Base-by-base conservation (phyloP, 192 early-diverging fungal genomes). In the Entrophospora sp. region DNA sequence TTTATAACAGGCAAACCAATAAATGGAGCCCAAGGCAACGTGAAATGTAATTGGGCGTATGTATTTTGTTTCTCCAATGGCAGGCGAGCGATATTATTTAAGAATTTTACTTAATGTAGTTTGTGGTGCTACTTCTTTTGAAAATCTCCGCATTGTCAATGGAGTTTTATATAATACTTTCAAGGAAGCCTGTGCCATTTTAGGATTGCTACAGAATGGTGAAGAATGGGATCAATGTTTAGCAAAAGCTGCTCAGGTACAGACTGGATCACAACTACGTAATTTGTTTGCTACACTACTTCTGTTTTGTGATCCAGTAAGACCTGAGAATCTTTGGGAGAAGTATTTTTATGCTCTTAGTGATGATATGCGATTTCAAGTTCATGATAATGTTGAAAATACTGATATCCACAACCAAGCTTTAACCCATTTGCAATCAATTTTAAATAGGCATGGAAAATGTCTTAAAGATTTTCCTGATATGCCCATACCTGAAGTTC, bases 11-110 rank as follows among this genome's bases (percentile, higher is more conserved):
- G 20, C 28, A 57, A 3, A 36, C 37, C 2, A 69, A 64, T 6
- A 16, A 34, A 20, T 73, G 71, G 67, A 64, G 16, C 0, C 20
- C 7, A 8, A 46, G 69, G 22, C 22, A 60, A 36, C 36, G 28
- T 55, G 62, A n/a, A 3, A 60, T 27, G 28, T 49, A 7, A 58
- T 74, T 30, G 68, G 73, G 24, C 55, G 64, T 1, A 42, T 74
- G 13, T 66, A 40, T 57, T 63, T 64, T 35, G 59, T 58, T 8
- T 36, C 53, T 42, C 48, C 68, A 14, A 38, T 38, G 1, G 37
- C 68, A 10, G 68, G 72, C 7, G 68, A 73, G 24, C 16, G 56
- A 40, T 74, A 64, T 16, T 74, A 70, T 49, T 60, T 74, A 2
- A 42, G 64, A 31, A 43, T 70, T 20, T 32, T 73, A 13, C 56